Evolutionary conservation across 2,329 filamentous ascomycete genomes (phyloP), one percentile per base, ranked within the genome.

Genomic region (Trichothecium roseum): DNA sequence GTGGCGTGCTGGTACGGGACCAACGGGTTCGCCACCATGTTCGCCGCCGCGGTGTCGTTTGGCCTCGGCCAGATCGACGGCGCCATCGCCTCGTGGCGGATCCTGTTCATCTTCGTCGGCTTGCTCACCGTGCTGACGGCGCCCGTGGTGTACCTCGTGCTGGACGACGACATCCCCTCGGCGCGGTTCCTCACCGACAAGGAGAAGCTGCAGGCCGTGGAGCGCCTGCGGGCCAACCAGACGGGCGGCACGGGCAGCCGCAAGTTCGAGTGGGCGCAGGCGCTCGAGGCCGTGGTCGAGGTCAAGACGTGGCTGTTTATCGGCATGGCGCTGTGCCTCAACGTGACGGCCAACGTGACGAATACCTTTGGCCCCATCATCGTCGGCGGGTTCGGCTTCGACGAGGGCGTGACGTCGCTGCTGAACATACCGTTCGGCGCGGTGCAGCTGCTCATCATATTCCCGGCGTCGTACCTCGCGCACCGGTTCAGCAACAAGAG

Each of bases 211-310:
- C 65, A 85, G 29, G 81, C 79, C 0, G 62, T 87, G 18, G 83
- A 85, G 42, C 69, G 84, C 0, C 73, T 89, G 5, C 68, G 82
- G 0, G 66, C 75, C 16, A 89, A 89, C 46, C 76, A 85, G 51
- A 84, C 84, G 40, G 84, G 84, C 1, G 78, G 83, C 13, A 80
- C 78, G 2, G 81, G 75, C 41, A 26, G 17, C n/a, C 76, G 77
- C 43, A 68, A 81, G 41, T 83, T 80, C 56, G 81, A 81, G 42
- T 64, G 69, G 59, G 66, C 71, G 16, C 84, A 91, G 42, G 61
- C 81, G 2, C 62, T 69, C 13, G 68, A 74, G 40, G 53, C 59
- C 0, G 44, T 62, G 3, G 38, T 63, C 0, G 69, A 74, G 37
- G 57, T 62, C 13, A 72, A 73, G 51, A 69, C 63, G 0, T 72